These are phyloP conservation scores for Salix arbutifolia DNA, from an alignment of 345 rosid species.

Conservation along the genomic window DNA sequence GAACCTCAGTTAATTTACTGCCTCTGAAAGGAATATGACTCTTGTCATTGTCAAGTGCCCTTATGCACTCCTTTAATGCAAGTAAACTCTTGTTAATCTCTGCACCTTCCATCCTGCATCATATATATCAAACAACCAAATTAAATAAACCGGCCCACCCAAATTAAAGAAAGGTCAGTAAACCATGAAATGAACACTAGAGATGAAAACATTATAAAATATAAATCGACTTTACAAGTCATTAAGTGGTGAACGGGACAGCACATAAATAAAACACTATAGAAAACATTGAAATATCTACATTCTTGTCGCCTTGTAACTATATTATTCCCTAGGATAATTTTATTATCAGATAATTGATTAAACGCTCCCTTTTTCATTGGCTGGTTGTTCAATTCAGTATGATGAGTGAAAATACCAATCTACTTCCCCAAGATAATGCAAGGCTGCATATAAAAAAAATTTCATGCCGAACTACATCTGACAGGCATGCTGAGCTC, in stretches of 20 bases:
- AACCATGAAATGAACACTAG: not conserved
- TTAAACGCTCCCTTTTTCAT: not conserved
- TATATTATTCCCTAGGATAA: too few species aligned
- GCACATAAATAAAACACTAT: not conserved
- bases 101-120: conserved; percentile 95
- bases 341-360: not conserved
- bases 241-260: not conserved
- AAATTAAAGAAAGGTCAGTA: not conserved
- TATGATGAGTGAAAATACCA: not conserved
- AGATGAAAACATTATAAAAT: not conserved
- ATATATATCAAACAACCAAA: conserved; percentile 12
- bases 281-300: not conserved
- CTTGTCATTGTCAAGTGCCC: conserved; percentile 99
- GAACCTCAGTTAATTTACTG: conserved; percentile 93
- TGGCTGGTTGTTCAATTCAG: not conserved
- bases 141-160: conserved; percentile 5
- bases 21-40: conserved; percentile 99
- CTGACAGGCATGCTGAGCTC: not conserved
- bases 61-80: conserved; percentile 92
- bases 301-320: not conserved
- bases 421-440: conserved; percentile 5
- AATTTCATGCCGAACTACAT: not conserved
- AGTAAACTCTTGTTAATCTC: conserved; percentile 98
- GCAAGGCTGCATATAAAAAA: not conserved
- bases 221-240: not conserved